Percentiles rank a stretch among this genome's conserved stretches.
These are phyloP conservation scores for Vigna radiata DNA, from an alignment of 306 rosid species.

Conservation along the genomic window DNA sequence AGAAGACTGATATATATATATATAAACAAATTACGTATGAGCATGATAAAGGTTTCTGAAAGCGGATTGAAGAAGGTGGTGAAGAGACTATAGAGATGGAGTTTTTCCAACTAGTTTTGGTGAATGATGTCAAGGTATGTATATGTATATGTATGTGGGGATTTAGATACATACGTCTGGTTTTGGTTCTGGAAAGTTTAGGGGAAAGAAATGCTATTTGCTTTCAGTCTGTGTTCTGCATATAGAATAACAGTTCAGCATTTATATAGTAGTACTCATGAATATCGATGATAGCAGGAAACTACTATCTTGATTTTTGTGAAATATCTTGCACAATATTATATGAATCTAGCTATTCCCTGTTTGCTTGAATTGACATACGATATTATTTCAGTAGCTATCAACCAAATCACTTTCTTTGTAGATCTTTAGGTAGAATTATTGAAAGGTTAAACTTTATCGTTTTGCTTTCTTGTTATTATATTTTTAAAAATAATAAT, in stretches of 20 bases:
- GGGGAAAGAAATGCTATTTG: neutral
- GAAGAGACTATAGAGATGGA: neutral
- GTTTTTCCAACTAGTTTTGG: neutral
- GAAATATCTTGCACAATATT: constrained; percentile 3
- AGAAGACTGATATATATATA: neutral
- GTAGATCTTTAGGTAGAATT: neutral
- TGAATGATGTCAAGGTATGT: neutral
- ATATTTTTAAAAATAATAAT: no score
- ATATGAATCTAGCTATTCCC: neutral
- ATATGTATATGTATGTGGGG: no score
- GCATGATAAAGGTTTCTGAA: neutral
- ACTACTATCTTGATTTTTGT: neutral
- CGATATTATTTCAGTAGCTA: constrained; percentile 22
- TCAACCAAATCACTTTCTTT: constrained; percentile 1
- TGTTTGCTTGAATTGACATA: constrained; percentile 23
- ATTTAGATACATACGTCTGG: neutral
- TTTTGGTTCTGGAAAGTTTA: neutral
- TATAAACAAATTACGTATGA: neutral
- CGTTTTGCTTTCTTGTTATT: neutral
- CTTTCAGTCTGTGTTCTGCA: neutral
- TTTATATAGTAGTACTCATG: neutral
- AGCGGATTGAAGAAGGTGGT: neutral
- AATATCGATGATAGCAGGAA: neutral
- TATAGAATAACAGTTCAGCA: neutral
- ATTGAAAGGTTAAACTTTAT: neutral